Evolutionary conservation across 1,139 yeast species (phyloP), one percentile per base, ranked within the genome.

Genomic region (Lodderomyces jiufengensis): DNA sequence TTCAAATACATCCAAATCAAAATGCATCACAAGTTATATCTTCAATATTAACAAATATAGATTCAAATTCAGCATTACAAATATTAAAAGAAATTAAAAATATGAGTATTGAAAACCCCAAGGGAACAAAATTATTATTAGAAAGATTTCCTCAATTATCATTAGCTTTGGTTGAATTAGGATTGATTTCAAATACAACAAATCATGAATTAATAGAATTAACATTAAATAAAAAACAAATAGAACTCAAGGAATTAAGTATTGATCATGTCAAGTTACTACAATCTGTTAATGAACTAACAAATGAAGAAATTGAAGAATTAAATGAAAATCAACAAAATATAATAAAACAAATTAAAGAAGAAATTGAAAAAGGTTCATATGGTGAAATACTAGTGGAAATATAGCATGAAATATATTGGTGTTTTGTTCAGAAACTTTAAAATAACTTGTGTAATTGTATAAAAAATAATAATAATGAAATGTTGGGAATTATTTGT

Each of bases 151-250:
- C 95, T 0, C 95, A 86, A 49, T 63, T 90, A 36, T 67, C 86
- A 1, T 87, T 83, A 53, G 94, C 95, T 0, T 64, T 88, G 24
- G 86, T 90, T 5, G 97, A 90, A 52, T 71, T 84, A 1, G 62
- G 86, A 38, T 60, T 88, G 41, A 61, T 83, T 37, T 63, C 80
- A 50, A 80, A 80, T 24, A 57, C 76, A 7, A 70, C 80, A 8
- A 74, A 70, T 35, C 74, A 76, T n/a, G 76, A 73, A 9, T 71
- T 76, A 13, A 70, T 84, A 5, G 73, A 66, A 37, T 51, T 63
- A 29, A 59, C 70, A 14, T 53, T 69, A 29, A 69, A 66, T 42
- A 54, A 63, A 27, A 51, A 49, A 13, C 55, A 52, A 29, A 55
- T 55, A 1, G 63, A 56, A 5, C 63, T 80, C 50, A 61, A 80